These are phyloP conservation scores for Onygenales sp. DNA, from an alignment of 2,329 filamentous ascomycete genomes.

Conservation along the genomic window DNA sequence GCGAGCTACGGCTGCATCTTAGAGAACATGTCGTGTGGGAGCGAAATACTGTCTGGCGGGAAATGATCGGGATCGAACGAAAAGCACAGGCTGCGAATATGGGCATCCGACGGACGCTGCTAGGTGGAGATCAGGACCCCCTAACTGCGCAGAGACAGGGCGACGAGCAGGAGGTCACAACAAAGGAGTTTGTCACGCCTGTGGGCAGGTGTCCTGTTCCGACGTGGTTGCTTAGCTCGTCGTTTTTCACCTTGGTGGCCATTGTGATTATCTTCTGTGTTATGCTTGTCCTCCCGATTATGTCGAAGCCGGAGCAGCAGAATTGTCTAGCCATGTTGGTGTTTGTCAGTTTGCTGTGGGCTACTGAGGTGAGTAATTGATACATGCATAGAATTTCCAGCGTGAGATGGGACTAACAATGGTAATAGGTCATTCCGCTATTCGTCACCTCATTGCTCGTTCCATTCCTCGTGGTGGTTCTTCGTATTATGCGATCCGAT, in stretches of 20 bases:
- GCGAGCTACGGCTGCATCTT: constrained; percentile 80
- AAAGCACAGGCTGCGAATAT: constrained; percentile 91
- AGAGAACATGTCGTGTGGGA: constrained; percentile 98
- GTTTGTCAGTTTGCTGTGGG: constrained; percentile 91
- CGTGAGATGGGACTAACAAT: background rate
- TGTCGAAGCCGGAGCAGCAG: constrained; percentile 82
- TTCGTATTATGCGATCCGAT: constrained; percentile 74
- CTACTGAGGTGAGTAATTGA: constrained; percentile 63
- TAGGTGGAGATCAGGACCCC: constrained; percentile 64
- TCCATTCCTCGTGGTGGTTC: constrained; percentile 81
- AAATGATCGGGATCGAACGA: constrained; percentile 96
- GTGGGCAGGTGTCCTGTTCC: constrained; percentile 69
- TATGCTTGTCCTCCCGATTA: constrained; percentile 67
- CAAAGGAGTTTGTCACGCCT: constrained; percentile 67
- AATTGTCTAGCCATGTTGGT: constrained; percentile 91
- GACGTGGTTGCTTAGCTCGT: constrained; percentile 72
- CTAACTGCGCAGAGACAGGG: constrained; percentile 68
- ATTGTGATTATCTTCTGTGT: constrained; percentile 65
- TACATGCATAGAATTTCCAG: constrained; percentile 4
- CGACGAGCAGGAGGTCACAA: constrained; percentile 59
- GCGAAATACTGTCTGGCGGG: constrained; percentile 95
- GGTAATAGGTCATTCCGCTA: constrained; percentile 69
- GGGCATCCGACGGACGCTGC: constrained; percentile 64
- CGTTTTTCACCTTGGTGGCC: constrained; percentile 64
- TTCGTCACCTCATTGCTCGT: constrained; percentile 94